A percentile compares a stretch with the other conserved stretches of the same genome.
Evolutionary conservation across 768 basidiomycete species (phyloP).

Genomic region (Suillus hirtellus): DNA sequence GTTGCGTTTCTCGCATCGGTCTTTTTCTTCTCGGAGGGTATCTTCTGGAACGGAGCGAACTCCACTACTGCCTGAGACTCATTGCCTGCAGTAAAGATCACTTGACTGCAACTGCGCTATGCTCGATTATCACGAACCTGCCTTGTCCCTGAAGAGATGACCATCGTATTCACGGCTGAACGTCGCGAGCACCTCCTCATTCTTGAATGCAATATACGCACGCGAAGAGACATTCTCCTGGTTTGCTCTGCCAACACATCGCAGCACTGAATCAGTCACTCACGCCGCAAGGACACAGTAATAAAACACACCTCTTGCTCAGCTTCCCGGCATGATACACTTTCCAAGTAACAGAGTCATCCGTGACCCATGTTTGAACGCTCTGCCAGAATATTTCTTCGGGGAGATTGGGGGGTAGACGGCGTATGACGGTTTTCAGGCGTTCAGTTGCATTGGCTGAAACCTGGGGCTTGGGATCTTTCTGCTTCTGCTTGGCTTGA

Average conservation of each 20-base stretch:
- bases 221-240: constrained; percentile 86
- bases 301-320: constrained; percentile 56
- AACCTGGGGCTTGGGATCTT: constrained; percentile 34
- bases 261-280: neutral
- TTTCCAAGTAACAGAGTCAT: constrained; percentile 71
- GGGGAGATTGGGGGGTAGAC: constrained; percentile 89
- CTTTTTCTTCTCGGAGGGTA: constrained; percentile 76
- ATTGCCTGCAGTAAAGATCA: constrained; percentile 54
- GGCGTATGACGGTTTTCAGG: constrained; percentile 84
- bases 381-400: constrained; percentile 94
- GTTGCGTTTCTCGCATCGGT: constrained; percentile 79
- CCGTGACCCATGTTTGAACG: constrained; percentile 79
- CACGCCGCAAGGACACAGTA: neutral
- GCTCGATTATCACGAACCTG: constrained; percentile 52
- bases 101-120: neutral
- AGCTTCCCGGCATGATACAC: constrained; percentile 66
- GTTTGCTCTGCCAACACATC: constrained; percentile 51
- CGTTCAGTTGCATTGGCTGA: constrained; percentile 47
- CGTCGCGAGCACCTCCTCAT: constrained; percentile 61
- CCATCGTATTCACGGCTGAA: constrained; percentile 91
- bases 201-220: constrained; percentile 90
- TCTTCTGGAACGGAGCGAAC: constrained; percentile 90
- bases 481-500: constrained; percentile 29
- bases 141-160: constrained; percentile 88
- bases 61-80: constrained; percentile 90